Percentiles rank a stretch among this genome's conserved stretches.
Evolutionary conservation across 2,329 filamentous ascomycete species (phyloP).

Genomic region (Aspergillus sp.): DNA sequence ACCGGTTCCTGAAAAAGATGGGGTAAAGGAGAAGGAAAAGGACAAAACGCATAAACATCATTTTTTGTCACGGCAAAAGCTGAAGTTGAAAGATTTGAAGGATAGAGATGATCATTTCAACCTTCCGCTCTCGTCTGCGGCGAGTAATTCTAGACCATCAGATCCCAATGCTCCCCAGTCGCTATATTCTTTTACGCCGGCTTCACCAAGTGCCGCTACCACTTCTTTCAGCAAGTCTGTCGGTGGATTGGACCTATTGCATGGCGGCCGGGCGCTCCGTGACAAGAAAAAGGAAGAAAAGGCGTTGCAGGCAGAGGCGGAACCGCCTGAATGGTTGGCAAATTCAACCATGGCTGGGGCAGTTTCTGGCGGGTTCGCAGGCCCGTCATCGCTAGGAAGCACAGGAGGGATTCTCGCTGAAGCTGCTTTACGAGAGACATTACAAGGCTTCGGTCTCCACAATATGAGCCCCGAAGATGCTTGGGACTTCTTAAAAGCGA

Average conservation of each 20-base stretch:
- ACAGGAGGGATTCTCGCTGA: slow-evolving; percentile 33
- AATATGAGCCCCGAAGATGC: slow-evolving; percentile 69
- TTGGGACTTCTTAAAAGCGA: slow-evolving; percentile 65
- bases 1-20: slow-evolving; percentile 40
- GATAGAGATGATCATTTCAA: slow-evolving; percentile 59
- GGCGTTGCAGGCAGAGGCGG: slow-evolving; percentile 38
- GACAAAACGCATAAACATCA: slow-evolving; percentile 58
- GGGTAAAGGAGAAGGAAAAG: slow-evolving; percentile 43
- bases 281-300: slow-evolving; percentile 80
- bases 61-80: slow-evolving; percentile 64
- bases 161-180: slow-evolving; percentile 64
- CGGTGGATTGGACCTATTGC: slow-evolving; percentile 74
- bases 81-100: slow-evolving; percentile 63
- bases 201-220: slow-evolving; percentile 60
- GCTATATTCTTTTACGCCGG: slow-evolving; percentile 65
- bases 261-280: slow-evolving; percentile 71
- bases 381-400: slow-evolving; percentile 37
- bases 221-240: slow-evolving; percentile 75
- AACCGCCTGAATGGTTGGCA: slow-evolving; percentile 35
- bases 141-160: slow-evolving; percentile 63
- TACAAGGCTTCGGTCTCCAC: slow-evolving; percentile 60
- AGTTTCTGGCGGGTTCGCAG: slow-evolving; percentile 32
- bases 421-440: slow-evolving; percentile 39
- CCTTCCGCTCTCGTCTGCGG: slow-evolving; percentile 63
- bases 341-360: slow-evolving; percentile 24